Evolutionary conservation across 202 grass and related monocot species (phyloP).

Genomic region (Zizania palustris): DNA sequence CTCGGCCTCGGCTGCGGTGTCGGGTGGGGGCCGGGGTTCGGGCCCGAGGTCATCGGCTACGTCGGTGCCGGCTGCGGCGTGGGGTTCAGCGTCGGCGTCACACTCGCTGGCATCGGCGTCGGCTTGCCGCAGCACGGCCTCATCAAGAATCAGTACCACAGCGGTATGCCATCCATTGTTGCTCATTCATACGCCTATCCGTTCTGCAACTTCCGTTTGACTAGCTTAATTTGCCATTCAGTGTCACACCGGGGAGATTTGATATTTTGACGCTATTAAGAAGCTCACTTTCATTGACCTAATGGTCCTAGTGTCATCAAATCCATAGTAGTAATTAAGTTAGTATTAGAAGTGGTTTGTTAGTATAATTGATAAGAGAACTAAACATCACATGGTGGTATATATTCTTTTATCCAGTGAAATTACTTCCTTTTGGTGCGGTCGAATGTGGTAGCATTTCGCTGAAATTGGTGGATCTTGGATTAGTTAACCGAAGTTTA

Average conservation of each 20-base stretch:
- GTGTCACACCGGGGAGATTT: no score
- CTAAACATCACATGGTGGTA: not conserved
- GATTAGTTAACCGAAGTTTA: not conserved
- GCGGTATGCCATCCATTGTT: constrained; percentile 26
- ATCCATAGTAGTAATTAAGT: not conserved
- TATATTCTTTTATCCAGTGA: not conserved
- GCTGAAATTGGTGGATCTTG: not conserved
- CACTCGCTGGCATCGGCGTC: constrained; percentile 72
- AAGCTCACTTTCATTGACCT: no score
- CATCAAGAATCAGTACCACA: constrained; percentile 48
- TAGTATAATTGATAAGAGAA: not conserved
- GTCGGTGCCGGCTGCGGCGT: constrained; percentile 85
- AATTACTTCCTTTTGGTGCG: not conserved
- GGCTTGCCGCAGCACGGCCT: constrained; percentile 77
- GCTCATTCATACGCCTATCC: not conserved
- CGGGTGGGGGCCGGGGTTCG: constrained; percentile 90
- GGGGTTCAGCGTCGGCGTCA: constrained; percentile 90
- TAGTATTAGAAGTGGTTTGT: not conserved
- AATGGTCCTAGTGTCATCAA: not conserved
- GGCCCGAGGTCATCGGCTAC: constrained; percentile 87
- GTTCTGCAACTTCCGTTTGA: not conserved
- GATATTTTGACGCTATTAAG: no score
- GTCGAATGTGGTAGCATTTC: not conserved
- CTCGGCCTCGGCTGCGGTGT: constrained; percentile 85
- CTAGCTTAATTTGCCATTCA: not conserved